Evolutionary conservation across 805 yeast species (phyloP).

Genomic region (Candida mattraensis): DNA sequence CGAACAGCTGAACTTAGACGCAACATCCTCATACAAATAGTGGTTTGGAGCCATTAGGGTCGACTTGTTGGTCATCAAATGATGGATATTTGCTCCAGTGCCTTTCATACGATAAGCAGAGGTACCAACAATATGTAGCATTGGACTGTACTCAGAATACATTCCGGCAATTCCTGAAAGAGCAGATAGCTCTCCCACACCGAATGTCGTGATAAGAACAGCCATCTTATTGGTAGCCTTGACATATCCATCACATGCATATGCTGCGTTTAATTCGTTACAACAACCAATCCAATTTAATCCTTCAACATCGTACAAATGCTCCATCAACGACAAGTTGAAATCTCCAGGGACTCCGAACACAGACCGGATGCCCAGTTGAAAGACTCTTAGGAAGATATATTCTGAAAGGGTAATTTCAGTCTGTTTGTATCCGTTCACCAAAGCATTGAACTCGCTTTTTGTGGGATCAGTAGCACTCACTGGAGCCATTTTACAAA

Average conservation of each 20-base stretch:
- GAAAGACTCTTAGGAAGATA: constrained; percentile 43
- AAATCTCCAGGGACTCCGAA: constrained; percentile 67
- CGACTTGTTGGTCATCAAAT: constrained; percentile 54
- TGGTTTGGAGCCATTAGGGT: constrained; percentile 61
- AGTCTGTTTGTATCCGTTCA: constrained; percentile 10
- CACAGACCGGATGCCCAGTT: constrained; percentile 43
- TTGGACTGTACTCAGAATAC: constrained; percentile 46
- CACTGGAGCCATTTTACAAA: constrained; percentile 24
- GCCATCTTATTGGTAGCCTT: constrained; percentile 34
- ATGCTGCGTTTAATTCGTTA: constrained; percentile 52
- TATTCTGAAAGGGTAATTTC: constrained; percentile 41
- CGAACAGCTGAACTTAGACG: constrained; percentile 53
- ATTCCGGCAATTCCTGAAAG: constrained; percentile 50
- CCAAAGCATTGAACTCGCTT: constrained; percentile 7
- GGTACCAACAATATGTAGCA: constrained; percentile 53
- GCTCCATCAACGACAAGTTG: constrained; percentile 49
- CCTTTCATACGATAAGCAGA: constrained; percentile 23
- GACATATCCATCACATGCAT: constrained; percentile 51
- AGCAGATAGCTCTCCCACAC: constrained; percentile 54
- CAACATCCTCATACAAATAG: constrained; percentile 62
- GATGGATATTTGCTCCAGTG: constrained; percentile 44
- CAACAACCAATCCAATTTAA: constrained; percentile 45
- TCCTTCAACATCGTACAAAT: constrained; percentile 36
- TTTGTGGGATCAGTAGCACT: constrained; percentile 7
- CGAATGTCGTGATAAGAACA: constrained; percentile 47